Base-by-base conservation (phyloP, 257 asterid genomes). In the Capsicum chinense region DNA sequence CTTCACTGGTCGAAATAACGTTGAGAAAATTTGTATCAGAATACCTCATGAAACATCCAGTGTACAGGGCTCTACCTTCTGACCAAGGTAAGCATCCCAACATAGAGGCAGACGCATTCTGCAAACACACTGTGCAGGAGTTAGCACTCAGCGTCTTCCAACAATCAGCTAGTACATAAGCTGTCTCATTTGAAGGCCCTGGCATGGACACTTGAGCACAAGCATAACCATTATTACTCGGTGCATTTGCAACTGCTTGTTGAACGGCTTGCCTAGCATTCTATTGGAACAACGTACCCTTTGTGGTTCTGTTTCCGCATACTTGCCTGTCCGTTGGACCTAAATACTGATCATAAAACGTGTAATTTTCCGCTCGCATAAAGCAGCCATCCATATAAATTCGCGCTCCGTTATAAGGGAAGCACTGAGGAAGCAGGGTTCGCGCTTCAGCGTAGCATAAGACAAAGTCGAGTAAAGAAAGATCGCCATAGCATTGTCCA, bases 31-130 rank as follows among this genome's bases (percentile, higher is more conserved):
- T 83, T 13, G 83, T 84, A 60, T 88, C 97, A 5, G 97, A 91
- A 82, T 91, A 93, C 84, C 97, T 90, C 92, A 93, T 56, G 86
- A 92, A 87, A 56, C 97, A 93, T 50, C 97, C 97, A 0, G 97
- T 90, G 73, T 89, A 85, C 42, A 93, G 57, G 2, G 95, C 97
- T 79, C 90, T 86, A 19, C 97, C 97, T 83, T 90, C 92, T 0
- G 94, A 90, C 80, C 88, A 68, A 42, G 97, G 97, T 85, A 92
- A 85, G 87, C 97, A 93, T 11, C 92, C 63, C 42, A 57, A 73
- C 54, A 91, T 64, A 3, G 92, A 87, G 0, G 71, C 85, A 48
- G 92, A 83, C 1, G 97, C 97, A n/a, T 86, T 91, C 83, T 71
- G 90, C 82, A 93, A 76, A 87, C 97, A 93, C 5, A 91, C 91